A percentile compares a stretch with the other conserved stretches of the same genome.
phyloP scores from a whole-genome alignment of 768 basidiomycete genomes.

The Agaricus blazei region DNA sequence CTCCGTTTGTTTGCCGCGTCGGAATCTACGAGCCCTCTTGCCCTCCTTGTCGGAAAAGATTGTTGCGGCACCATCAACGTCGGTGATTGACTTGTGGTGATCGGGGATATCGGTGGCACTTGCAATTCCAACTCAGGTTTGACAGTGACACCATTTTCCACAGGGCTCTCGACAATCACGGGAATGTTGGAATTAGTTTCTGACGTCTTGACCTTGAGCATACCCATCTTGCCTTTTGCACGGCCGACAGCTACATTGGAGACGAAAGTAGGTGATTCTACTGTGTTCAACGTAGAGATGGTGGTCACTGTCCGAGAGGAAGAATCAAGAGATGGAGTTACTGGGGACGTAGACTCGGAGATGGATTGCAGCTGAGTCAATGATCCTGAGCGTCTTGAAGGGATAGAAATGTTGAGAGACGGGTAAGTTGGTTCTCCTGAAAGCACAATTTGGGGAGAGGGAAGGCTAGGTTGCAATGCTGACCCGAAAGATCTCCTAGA shows the following conservation, averaged over 20 bases:
- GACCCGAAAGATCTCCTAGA: slow-evolving; percentile 7
- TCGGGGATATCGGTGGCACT: not conserved
- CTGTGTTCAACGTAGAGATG: slow-evolving; percentile 16
- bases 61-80: not conserved
- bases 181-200: slow-evolving; percentile 18
- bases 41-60: not conserved
- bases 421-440: slow-evolving; percentile 4
- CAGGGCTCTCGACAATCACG: slow-evolving; percentile 33
- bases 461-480: slow-evolving; percentile 11
- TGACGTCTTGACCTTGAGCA: slow-evolving; percentile 16
- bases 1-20: slow-evolving; percentile 14
- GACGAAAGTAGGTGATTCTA: slow-evolving; percentile 9
- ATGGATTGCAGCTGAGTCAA: slow-evolving; percentile 13
- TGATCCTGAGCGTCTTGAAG: slow-evolving; percentile 13
- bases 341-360: slow-evolving; percentile 18
- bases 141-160: slow-evolving; percentile 20
- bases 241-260: not conserved
- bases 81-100: not conserved
- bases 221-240: slow-evolving; percentile 14
- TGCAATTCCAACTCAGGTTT: slow-evolving; percentile 6
- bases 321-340: slow-evolving; percentile 24
- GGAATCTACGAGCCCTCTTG: slow-evolving; percentile 15
- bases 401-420: slow-evolving; percentile 10
- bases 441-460: slow-evolving; percentile 10
- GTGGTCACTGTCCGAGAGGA: slow-evolving; percentile 22